Percentiles rank a stretch among this genome's conserved stretches.
These are phyloP conservation scores for Arabis alpina DNA, from an alignment of 345 rosid genomes.

Conservation along the genomic window DNA sequence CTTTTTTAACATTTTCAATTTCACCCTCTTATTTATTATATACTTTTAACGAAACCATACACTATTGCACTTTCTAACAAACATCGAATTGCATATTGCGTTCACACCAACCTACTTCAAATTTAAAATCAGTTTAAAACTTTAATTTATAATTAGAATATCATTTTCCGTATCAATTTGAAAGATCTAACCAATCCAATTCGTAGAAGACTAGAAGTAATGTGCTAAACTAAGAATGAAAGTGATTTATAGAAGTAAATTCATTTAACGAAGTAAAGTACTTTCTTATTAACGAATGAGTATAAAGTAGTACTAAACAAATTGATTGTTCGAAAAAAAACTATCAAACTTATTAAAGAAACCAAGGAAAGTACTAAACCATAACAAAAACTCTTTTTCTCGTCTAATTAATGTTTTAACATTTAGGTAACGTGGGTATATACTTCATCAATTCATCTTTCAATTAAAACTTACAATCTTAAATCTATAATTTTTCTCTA, in stretches of 20 bases:
- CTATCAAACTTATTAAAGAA: slow-evolving; percentile 16
- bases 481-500: neutral
- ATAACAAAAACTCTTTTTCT: neutral
- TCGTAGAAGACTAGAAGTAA: neutral
- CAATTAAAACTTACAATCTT: slow-evolving; percentile 1
- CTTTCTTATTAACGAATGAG: slow-evolving; percentile 5
- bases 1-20: slow-evolving; percentile 13
- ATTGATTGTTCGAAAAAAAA: neutral
- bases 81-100: too few species aligned
- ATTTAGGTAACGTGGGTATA: slow-evolving; percentile 6
- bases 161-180: neutral
- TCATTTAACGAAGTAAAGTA: neutral
- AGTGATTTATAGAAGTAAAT: neutral
- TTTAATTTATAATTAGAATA: neutral
- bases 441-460: neutral
- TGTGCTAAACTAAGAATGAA: slow-evolving; percentile 11
- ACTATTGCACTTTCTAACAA: neutral
- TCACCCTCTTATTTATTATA: slow-evolving; percentile 15
- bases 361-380: slow-evolving; percentile 22
- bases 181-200: neutral
- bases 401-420: neutral
- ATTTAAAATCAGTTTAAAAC: neutral
- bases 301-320: slow-evolving; percentile 10
- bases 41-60: slow-evolving; percentile 15
- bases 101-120: neutral